Evolutionary conservation across 2,329 filamentous ascomycete genomes (phyloP).

Genomic region (Sclerotinia sclerotiorum): DNA sequence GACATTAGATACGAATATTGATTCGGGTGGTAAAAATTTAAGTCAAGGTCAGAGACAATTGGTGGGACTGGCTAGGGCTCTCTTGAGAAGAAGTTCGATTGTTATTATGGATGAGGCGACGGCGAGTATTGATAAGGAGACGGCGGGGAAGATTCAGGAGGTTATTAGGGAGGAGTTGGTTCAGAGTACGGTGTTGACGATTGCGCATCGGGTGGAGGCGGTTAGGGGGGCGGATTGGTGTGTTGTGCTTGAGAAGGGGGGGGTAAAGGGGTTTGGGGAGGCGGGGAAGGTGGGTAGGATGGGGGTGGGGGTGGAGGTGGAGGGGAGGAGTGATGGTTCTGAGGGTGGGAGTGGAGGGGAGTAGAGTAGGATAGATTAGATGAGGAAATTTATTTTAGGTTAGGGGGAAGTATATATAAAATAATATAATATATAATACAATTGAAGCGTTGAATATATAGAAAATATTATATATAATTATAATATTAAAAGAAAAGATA

Average conservation of each 20-base stretch:
- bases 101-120: slow-evolving; percentile 68
- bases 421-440: neutral
- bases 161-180: slow-evolving; percentile 56
- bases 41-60: slow-evolving; percentile 66
- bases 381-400: neutral
- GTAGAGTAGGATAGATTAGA: neutral
- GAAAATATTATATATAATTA: too few relatives aligned
- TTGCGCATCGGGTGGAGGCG: slow-evolving; percentile 64
- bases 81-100: slow-evolving; percentile 59
- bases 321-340: neutral
- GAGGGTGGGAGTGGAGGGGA: neutral
- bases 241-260: slow-evolving; percentile 38
- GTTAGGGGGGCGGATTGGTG: slow-evolving; percentile 56
- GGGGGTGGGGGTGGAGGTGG: neutral
- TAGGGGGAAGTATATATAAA: neutral
- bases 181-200: slow-evolving; percentile 61
- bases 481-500: neutral
- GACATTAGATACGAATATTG: slow-evolving; percentile 55
- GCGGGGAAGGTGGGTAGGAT: slow-evolving; percentile 23
- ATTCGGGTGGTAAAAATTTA: slow-evolving; percentile 60
- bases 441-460: neutral
- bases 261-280: slow-evolving; percentile 31
- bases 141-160: slow-evolving; percentile 54
- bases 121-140: slow-evolving; percentile 63
- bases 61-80: slow-evolving; percentile 62